Percentiles rank a stretch among this genome's conserved stretches.
Evolutionary conservation across 805 yeast species (phyloP).

Genomic region (Kluyveromyces aestuarii): DNA sequence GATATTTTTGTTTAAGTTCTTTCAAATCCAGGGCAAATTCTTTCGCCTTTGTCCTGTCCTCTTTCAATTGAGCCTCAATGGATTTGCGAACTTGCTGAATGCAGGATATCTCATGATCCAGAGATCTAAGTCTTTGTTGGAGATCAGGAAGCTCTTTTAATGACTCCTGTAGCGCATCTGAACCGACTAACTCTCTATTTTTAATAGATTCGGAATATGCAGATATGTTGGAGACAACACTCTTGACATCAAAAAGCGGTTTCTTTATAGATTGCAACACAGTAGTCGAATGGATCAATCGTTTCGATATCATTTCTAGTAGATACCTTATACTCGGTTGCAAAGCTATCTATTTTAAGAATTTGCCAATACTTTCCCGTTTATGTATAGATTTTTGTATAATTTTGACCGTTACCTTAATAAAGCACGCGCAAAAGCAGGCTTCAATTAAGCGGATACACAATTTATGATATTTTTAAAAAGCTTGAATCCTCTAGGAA

Average conservation of each 20-base stretch:
- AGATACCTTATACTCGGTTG: neutral
- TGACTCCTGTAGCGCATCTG: slow-evolving; percentile 14
- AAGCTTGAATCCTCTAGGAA: neutral
- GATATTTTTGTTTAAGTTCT: slow-evolving; percentile 20
- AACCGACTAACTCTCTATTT: slow-evolving; percentile 20
- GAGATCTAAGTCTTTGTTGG: slow-evolving; percentile 15
- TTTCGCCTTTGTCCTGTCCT: slow-evolving; percentile 12
- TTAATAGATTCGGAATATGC: slow-evolving; percentile 18
- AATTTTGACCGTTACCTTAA: too few relatives aligned
- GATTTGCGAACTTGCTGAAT: slow-evolving; percentile 24
- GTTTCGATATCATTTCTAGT: neutral
- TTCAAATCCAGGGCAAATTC: slow-evolving; percentile 11
- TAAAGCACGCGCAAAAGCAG: too few relatives aligned
- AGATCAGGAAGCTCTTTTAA: slow-evolving; percentile 23
- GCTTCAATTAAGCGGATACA: too few relatives aligned
- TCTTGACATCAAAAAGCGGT: slow-evolving; percentile 24
- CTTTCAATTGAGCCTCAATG: slow-evolving; percentile 21
- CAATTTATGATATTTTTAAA: too few relatives aligned
- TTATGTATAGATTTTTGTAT: neutral
- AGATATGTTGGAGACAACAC: slow-evolving; percentile 11
- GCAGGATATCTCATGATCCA: slow-evolving; percentile 17
- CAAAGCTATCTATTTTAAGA: neutral
- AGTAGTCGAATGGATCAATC: slow-evolving; percentile 6
- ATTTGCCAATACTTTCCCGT: neutral
- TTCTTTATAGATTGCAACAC: slow-evolving; percentile 9